A percentile compares a stretch with the other conserved stretches of the same genome.
Evolutionary conservation across 2,329 filamentous ascomycete species (phyloP).

Genomic region (Penicillium sp.): DNA sequence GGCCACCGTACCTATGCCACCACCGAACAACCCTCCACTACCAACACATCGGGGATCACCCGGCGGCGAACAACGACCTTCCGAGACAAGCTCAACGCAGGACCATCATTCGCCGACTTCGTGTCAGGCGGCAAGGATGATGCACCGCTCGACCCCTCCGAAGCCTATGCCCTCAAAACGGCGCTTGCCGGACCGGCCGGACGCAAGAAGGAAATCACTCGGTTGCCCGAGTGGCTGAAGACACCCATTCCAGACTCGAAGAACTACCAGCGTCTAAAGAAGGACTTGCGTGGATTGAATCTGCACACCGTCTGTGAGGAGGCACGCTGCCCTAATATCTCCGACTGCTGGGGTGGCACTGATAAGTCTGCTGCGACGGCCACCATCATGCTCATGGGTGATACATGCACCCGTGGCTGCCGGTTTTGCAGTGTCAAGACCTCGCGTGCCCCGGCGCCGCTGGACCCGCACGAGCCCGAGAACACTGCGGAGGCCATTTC

Average conservation of each 20-base stretch:
- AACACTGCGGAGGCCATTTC: conserved; percentile 90
- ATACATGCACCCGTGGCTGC: conserved; percentile 94
- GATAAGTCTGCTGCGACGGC: conserved; percentile 88
- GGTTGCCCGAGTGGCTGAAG: conserved; percentile 91
- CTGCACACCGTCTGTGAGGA: conserved; percentile 98
- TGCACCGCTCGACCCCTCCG: conserved; percentile 42
- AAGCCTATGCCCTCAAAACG: conserved; percentile 60
- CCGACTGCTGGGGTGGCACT: conserved; percentile 93
- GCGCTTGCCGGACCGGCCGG: conserved; percentile 60
- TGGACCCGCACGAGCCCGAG: conserved; percentile 95
- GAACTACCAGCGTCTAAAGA: conserved; percentile 94
- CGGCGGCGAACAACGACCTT: conserved; percentile 57
- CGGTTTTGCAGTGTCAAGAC: conserved; percentile 98
- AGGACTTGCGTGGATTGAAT: conserved; percentile 81
- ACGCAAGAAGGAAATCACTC: conserved; percentile 64
- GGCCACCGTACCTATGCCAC: conserved; percentile 39
- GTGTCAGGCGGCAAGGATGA: conserved; percentile 49
- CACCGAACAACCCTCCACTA: conserved; percentile 37
- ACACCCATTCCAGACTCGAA: conserved; percentile 83
- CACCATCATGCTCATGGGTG: conserved; percentile 99
- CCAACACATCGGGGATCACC: conserved; percentile 43
- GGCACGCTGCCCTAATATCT: conserved; percentile 94
- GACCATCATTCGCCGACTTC: conserved; percentile 64
- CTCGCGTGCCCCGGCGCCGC: conserved; percentile 66
- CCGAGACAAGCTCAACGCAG: conserved; percentile 61